Evolutionary conservation across 2,329 filamentous ascomycete species (phyloP).

Genomic region (Pseudogymnoascus sp.): DNA sequence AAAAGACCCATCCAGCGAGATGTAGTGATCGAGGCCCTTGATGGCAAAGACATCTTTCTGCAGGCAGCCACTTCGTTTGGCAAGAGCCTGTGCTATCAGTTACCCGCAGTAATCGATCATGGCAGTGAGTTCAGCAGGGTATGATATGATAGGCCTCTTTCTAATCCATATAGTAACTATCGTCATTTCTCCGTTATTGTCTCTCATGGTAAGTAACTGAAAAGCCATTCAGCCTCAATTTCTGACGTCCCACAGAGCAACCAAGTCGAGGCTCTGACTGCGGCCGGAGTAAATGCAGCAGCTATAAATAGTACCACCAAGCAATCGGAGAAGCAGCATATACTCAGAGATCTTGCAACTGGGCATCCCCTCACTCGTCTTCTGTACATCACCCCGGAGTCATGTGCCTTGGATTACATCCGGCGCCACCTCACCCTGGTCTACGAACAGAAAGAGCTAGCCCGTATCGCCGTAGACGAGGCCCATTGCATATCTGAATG

Average conservation of each 20-base stretch:
- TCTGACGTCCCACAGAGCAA: conserved; percentile 56
- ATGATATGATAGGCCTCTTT: not conserved
- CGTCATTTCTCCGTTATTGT: conserved; percentile 80
- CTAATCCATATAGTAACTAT: conserved; percentile 60
- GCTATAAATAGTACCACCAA: conserved; percentile 82
- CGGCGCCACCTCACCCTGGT: conserved; percentile 66
- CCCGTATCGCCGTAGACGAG: conserved; percentile 83
- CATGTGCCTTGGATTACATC: conserved; percentile 72
- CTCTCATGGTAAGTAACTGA: conserved; percentile 62
- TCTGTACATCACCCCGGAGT: conserved; percentile 88
- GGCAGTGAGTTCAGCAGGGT: conserved; percentile 54
- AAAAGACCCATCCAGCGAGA: conserved; percentile 74
- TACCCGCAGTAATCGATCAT: conserved; percentile 79
- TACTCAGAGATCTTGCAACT: conserved; percentile 75
- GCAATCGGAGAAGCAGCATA: conserved; percentile 53
- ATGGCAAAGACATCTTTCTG: conserved; percentile 83
- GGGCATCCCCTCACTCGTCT: conserved; percentile 78
- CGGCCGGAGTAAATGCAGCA: conserved; percentile 69
- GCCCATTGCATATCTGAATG: conserved; percentile 97
- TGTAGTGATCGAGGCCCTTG: conserved; percentile 73
- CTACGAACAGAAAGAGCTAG: conserved; percentile 74
- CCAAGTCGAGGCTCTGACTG: conserved; percentile 74
- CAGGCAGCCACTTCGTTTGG: conserved; percentile 88
- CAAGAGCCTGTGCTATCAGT: conserved; percentile 87
- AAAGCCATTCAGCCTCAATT: not conserved